Base-by-base conservation (phyloP, 2,329 filamentous ascomycete genomes). In the Fusarium foetens region DNA sequence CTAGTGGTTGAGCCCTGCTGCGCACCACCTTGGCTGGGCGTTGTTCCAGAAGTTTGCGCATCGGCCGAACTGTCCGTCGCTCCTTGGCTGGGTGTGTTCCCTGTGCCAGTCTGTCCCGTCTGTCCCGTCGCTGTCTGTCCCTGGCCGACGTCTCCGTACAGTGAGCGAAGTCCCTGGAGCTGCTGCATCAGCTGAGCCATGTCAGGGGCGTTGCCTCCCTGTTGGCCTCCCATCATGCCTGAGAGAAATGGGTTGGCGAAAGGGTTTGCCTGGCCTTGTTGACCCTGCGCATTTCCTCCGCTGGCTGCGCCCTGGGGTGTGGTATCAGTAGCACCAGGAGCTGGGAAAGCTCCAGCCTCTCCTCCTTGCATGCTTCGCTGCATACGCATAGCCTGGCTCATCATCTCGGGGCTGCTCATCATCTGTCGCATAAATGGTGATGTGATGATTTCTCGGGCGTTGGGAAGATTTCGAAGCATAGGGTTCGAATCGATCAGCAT, bases 401-500 rank as follows among this genome's bases (percentile, higher is more conserved):
- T 89, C 76, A 94, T 90, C 48, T 94, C 90, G 8, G 96, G 96
- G 79, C 97, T 94, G 70, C 94, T 95, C 87, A 99, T 92, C 93
- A 98, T 96, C 57, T 93, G 88, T 77, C 96, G 90, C 83, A 98
- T 94, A 71, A 94, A 89, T 1, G 95, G 95, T 29, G 95, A 96
- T 68, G 94, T 91, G 77, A 99, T 89, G 82, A 98, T 92, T 79
- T 97, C 90, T 75, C 94, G 90, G 27, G 93, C 93, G 67, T 92
- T 89, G 43, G 93, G 93, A 81, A 93, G 89, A 67, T 90, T 88
- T 76, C 91, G 89, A 23, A 94, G 85, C 87, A 94, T 92, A 5
- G 96, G 96, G 79, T 97, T 97, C 78, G 92, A 90, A 76, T 96
- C 90, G 76, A 99, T 94, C 88, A 98, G 93, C 89, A 97, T 94